Base-by-base conservation (phyloP, 1,284 basidiomycete genomes). In the Fomitopsis schrenkii region DNA sequence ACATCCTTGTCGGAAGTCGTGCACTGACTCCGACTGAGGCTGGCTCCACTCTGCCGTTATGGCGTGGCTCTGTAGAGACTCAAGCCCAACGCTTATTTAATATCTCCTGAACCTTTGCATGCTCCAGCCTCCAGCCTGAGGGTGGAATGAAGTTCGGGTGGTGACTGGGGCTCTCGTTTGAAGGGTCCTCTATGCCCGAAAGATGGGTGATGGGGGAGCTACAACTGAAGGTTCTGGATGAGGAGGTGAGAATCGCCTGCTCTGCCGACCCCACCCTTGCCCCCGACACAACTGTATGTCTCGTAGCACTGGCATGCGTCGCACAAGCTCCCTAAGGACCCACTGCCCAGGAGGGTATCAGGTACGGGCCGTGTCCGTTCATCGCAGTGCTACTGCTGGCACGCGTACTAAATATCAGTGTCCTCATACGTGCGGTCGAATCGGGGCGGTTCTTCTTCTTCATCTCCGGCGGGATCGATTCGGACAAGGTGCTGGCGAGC, bases 161-260 rank as follows among this genome's bases (percentile, higher is more conserved):
- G n/a, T n/a, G n/a, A 26, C 55, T 73, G 1, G 72, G 69, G 12
- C 59, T 76, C 9, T 62, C 66, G 2, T 76, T 77, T 55, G 59
- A 68, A 22, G 75, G 75, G 0, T 70, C 73, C 42, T 71, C 74
- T 28, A 46, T 56, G 2, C 65, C 55, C 2, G 26, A 71, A 15
- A 65, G 63, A 28, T 58, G 72, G 58, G 60, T 75, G 12, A 63
- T 72, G 59, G 76, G 68, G 5, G 76, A 77, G 57, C 63, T 75
- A 8, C 57, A 75, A 8, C 38, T 38, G 15, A 55, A 66, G 22
- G 71, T 71, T 2, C 33, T 73, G 6, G 63, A 65, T 42, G 54
- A 40, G 28, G 62, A 68, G n/a, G 72, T 73, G n/a, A 45, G 66
- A 58, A 3, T 3, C 38, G 38, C 38, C 33, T 28, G 52, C 30